A percentile compares a stretch with the other conserved stretches of the same genome.
Evolutionary conservation across 1,284 basidiomycete species (phyloP).

Genomic region (Boletellus dicymbophilus): DNA sequence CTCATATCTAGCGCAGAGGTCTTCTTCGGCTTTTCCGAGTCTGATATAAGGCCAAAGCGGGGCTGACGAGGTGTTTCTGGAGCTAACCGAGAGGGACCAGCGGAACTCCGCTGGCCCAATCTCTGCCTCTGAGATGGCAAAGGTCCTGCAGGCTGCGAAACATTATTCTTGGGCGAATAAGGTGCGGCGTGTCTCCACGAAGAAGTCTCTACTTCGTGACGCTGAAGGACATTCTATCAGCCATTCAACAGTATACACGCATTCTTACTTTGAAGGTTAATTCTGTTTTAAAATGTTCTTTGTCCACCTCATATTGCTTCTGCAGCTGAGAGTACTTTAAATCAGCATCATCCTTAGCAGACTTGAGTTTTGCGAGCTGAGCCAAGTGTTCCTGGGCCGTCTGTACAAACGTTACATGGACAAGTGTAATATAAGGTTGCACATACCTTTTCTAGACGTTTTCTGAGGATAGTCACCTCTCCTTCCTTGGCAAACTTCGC

Average conservation of each 20-base stretch:
- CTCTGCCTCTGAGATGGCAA: conserved; percentile 42
- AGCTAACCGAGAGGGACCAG: conserved; percentile 30
- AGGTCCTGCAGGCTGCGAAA: conserved; percentile 40
- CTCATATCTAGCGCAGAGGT: conserved; percentile 11
- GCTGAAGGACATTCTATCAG: conserved; percentile 40
- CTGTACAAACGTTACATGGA: conserved; percentile 35
- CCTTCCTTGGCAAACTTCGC: conserved; percentile 34
- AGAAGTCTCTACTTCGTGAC: conserved; percentile 69
- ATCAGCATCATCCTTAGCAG: conserved; percentile 61
- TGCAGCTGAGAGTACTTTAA: conserved; percentile 53
- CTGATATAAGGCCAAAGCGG: conserved; percentile 31
- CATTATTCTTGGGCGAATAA: conserved; percentile 42
- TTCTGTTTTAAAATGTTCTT: conserved; percentile 70
- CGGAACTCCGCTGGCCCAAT: conserved; percentile 31
- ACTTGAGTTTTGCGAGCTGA: conserved; percentile 57
- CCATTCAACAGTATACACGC: conserved; percentile 3
- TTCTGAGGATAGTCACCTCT: conserved; percentile 34
- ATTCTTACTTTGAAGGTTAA: conserved; percentile 64
- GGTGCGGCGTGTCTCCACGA: conserved; percentile 50
- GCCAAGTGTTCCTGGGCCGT: conserved; percentile 56
- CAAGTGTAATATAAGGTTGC: background rate
- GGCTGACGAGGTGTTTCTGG: conserved; percentile 42
- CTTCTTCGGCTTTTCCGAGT: conserved; percentile 22
- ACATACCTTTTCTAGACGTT: conserved; percentile 33
- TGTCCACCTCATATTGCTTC: conserved; percentile 62